phyloP scores from a whole-genome alignment of 495 filamentous ascomycete species.

The Entonaema liquescens region DNA sequence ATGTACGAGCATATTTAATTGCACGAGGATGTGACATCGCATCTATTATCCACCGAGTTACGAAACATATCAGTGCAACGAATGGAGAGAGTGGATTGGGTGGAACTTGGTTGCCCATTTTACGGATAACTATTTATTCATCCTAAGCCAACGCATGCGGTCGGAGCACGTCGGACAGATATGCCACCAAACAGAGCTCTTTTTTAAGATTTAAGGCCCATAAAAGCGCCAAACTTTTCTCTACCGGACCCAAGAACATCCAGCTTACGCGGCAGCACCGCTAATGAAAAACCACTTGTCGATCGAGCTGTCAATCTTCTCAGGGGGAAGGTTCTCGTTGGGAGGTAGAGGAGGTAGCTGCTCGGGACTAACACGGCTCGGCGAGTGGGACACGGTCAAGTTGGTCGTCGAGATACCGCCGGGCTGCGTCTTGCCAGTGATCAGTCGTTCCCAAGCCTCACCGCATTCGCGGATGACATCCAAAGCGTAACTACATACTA shows the following conservation, averaged over 20 bases:
- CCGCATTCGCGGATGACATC: constrained; percentile 95
- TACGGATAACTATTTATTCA: constrained; percentile 11
- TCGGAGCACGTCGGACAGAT: background rate
- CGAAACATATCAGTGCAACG: background rate
- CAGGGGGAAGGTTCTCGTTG: constrained; percentile 79
- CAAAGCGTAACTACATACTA: constrained; percentile 75
- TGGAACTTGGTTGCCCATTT: background rate
- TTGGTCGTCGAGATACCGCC: constrained; percentile 86
- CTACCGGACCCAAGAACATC: constrained; percentile 32
- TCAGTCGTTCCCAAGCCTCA: constrained; percentile 96
- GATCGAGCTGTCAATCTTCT: constrained; percentile 92
- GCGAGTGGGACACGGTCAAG: constrained; percentile 73
- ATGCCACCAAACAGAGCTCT: constrained; percentile 22
- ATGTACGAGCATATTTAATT: background rate
- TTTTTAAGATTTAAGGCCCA: constrained; percentile 18
- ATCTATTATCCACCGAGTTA: background rate
- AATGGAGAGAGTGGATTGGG: background rate
- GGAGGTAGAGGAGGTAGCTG: constrained; percentile 76
- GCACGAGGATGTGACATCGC: background rate
- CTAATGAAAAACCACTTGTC: constrained; percentile 99
- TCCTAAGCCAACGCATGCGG: constrained; percentile 18
- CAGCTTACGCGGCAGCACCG: constrained; percentile 83
- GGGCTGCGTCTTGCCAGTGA: constrained; percentile 81
- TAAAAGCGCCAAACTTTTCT: constrained; percentile 36
- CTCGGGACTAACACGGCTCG: constrained; percentile 67